Base-by-base conservation (phyloP, 2,329 filamentous ascomycete species). In the Hypoxylon sp. region DNA sequence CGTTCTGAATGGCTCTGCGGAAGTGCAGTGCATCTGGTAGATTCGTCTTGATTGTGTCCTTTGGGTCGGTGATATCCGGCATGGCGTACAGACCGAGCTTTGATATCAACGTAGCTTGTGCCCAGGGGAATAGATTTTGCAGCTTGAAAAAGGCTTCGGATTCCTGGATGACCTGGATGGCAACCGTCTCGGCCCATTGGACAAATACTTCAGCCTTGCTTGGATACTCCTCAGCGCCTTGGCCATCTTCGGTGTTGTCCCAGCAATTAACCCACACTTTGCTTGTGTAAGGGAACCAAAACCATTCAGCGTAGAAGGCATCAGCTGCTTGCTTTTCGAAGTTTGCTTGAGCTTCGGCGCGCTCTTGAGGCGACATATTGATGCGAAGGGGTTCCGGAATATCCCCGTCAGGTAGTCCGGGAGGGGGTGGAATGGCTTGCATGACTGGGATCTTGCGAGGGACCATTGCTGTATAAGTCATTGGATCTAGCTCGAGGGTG, bases 221-320 rank as follows among this genome's bases (percentile, higher is more conserved):
- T 0, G 82, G 82, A 65, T 82, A 83, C 48, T 82, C 77, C 1
- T 77, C 73, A 2, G 73, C 75, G 1, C 76, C 77, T 0, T 66
- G 67, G 7, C 67, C 28, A 46, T 82, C 78, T 2, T 72, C 61
- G 6, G 77, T 77, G 23, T 75, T 76, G 60, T 83, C 80, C 82
- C 82, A 85, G 23, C 79, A 81, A 67, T 85, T 83, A 17, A 84
- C 79, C 82, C 82, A 84, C 3, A 79, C 78, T 45, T 81, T 76
- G 53, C 80, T 76, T 19, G 80, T 79, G 60, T 82, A 83, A 0
- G 83, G 79, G 65, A 85, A 85, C 83, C 83, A 85, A 69, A 85
- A 85, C 81, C 82, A 85, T 68, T 85, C 83, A 21, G 77, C 74
- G 60, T 85, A 85, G 66, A 82, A 84, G 52, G 80, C 77, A 30